These are phyloP conservation scores for Sporothrix humicola DNA, from an alignment of 2,329 filamentous ascomycete genomes.

Conservation along the genomic window DNA sequence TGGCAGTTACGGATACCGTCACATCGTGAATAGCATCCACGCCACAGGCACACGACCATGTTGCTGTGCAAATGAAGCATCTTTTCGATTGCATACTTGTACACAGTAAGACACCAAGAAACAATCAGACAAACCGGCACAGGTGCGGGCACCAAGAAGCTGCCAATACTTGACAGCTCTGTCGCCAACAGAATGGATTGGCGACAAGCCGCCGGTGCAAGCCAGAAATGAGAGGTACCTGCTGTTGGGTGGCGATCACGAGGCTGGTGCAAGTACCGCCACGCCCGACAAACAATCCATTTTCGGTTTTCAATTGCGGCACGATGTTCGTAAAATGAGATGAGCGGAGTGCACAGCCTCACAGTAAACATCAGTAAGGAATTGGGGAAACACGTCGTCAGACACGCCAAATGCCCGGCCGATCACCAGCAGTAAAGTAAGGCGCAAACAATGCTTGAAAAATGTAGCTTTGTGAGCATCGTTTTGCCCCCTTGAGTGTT, in stretches of 20 bases:
- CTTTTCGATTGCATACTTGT: not conserved
- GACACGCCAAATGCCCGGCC: not conserved
- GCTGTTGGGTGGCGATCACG: slow-evolving; percentile 7
- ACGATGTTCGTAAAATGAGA: slow-evolving; percentile 1
- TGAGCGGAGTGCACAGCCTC: slow-evolving; percentile 18
- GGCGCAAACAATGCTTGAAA: not conserved
- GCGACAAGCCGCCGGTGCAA: not conserved
- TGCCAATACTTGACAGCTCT: slow-evolving; percentile 6
- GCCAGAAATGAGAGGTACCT: not conserved
- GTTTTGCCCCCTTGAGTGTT: not conserved
- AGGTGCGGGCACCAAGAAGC: not conserved
- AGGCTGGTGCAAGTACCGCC: slow-evolving; percentile 15
- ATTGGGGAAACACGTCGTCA: slow-evolving; percentile 5
- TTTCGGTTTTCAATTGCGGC: too few relatives aligned
- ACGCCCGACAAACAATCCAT: not conserved
- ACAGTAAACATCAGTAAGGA: not conserved
- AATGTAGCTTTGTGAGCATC: not conserved
- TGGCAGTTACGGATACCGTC: not conserved
- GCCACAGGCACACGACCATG: not conserved
- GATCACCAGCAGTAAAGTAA: not conserved
- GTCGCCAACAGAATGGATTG: not conserved
- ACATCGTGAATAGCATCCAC: not conserved
- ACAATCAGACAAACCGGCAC: not conserved
- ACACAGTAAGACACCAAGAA: not conserved
- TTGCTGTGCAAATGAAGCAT: not conserved